Evolutionary conservation across 1,284 basidiomycete genomes (phyloP).

Genomic region (Chalciporus sp.): DNA sequence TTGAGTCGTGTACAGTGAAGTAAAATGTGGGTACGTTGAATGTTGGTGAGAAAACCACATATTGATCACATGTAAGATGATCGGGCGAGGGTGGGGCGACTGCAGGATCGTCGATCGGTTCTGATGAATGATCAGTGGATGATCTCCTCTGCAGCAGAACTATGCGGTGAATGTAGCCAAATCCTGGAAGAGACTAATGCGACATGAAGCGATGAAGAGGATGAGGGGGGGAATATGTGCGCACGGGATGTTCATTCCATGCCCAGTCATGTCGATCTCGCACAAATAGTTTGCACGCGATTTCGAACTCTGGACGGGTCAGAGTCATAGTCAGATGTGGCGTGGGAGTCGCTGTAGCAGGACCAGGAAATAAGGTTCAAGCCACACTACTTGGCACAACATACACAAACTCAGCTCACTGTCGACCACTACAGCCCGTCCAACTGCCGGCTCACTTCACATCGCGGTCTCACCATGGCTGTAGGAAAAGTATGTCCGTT

Average conservation of each 20-base stretch:
- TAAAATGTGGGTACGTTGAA: slow-evolving; percentile 81
- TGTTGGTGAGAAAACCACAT: slow-evolving; percentile 70
- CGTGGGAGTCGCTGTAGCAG: slow-evolving; percentile 55
- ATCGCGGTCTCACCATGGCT: slow-evolving; percentile 71
- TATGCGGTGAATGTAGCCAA: slow-evolving; percentile 53
- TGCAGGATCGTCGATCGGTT: slow-evolving; percentile 37
- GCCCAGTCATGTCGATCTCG: slow-evolving; percentile 47
- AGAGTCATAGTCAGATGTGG: slow-evolving; percentile 38
- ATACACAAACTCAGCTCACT: slow-evolving; percentile 19
- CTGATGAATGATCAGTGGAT: slow-evolving; percentile 8
- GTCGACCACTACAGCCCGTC: slow-evolving; percentile 48
- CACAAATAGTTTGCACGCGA: slow-evolving; percentile 59
- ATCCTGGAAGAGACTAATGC: slow-evolving; percentile 37
- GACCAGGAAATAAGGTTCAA: slow-evolving; percentile 43
- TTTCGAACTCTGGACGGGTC: slow-evolving; percentile 60
- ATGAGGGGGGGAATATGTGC: slow-evolving; percentile 22
- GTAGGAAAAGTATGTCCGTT: slow-evolving; percentile 79
- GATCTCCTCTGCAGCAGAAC: slow-evolving; percentile 9
- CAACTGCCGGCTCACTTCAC: slow-evolving; percentile 50
- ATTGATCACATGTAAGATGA: slow-evolving; percentile 53
- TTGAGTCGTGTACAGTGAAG: slow-evolving; percentile 65
- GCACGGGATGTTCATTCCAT: slow-evolving; percentile 57
- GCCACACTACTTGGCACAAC: slow-evolving; percentile 36
- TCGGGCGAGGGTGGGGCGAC: slow-evolving; percentile 18
- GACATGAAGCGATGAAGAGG: slow-evolving; percentile 15